Conservation (phyloP, 148 eudicot species). For the Silene latifolia region DNA sequence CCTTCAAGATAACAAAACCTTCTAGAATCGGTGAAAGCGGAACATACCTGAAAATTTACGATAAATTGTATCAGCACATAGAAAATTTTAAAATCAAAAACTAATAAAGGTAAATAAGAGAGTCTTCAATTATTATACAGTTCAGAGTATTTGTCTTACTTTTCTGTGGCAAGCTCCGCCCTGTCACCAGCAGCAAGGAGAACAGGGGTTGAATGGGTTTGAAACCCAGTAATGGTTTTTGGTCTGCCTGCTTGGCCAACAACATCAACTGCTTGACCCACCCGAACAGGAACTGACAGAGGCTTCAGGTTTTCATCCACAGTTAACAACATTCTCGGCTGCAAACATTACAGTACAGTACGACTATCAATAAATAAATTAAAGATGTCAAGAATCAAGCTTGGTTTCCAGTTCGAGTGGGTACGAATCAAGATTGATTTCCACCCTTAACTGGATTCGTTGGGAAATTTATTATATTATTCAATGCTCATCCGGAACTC, state of each 20-base stretch:
- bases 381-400: too few species aligned
- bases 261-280: conserved; percentile 96
- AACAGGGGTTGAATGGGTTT: conserved; percentile 90
- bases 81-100: not conserved
- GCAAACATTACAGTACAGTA: conserved; percentile 17
- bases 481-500: too few species aligned
- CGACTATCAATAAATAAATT: not conserved
- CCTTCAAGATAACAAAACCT: conserved; percentile 90
- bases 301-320: conserved; percentile 94
- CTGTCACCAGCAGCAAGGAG: conserved; percentile 90
- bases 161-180: conserved; percentile 97
- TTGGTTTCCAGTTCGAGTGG: too few species aligned
- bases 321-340: conserved; percentile 94
- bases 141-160: conserved; percentile 36
- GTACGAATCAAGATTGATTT: too few species aligned
- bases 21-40: conserved; percentile 86
- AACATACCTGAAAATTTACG: conserved; percentile 52
- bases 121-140: not conserved
- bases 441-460: too few species aligned
- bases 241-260: conserved; percentile 97
- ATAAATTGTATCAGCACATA: not conserved
- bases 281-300: conserved; percentile 92
- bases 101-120: too few species aligned
- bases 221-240: conserved; percentile 95
- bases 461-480: too few species aligned